Conservation (phyloP, 1,139 yeast species). For the Yamadazyma diospyri region DNA sequence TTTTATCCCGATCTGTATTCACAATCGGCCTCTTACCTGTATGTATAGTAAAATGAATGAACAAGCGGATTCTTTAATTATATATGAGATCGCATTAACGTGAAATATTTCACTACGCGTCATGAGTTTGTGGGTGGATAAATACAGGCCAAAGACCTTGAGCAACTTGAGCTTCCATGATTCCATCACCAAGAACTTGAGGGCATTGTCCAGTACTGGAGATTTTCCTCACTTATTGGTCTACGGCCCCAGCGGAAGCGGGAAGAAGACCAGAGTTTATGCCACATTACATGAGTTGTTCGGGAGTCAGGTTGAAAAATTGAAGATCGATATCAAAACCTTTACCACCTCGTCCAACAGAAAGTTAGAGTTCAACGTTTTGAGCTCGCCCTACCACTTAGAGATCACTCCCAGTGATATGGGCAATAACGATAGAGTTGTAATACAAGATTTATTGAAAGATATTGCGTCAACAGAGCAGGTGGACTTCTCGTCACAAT, state of each 20-base stretch:
- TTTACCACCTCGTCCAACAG: constrained; percentile 69
- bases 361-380: constrained; percentile 85
- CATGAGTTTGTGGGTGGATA: constrained; percentile 97
- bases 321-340: constrained; percentile 86
- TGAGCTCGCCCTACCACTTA: constrained; percentile 83
- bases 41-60: too few species aligned
- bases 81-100: too few species aligned
- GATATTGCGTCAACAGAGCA: constrained; percentile 96
- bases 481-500: constrained; percentile 55
- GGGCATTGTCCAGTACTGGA: constrained; percentile 66
- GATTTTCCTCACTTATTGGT: constrained; percentile 91
- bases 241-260: constrained; percentile 96
- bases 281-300: constrained; percentile 76
- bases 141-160: constrained; percentile 75
- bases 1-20: not conserved
- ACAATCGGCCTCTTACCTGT: too few species aligned
- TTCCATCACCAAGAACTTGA: constrained; percentile 59
- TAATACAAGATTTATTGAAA: constrained; percentile 87
- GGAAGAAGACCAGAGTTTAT: constrained; percentile 91
- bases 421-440: constrained; percentile 93
- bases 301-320: constrained; percentile 75
- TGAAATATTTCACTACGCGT: constrained; percentile 4
- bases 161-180: constrained; percentile 64
- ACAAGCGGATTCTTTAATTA: too few species aligned
- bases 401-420: constrained; percentile 97